Percentiles rank a stretch among this genome's conserved stretches.
Evolutionary conservation across 352 stramenopile species (phyloP).

Genomic region (Proteromonas lacertae): DNA sequence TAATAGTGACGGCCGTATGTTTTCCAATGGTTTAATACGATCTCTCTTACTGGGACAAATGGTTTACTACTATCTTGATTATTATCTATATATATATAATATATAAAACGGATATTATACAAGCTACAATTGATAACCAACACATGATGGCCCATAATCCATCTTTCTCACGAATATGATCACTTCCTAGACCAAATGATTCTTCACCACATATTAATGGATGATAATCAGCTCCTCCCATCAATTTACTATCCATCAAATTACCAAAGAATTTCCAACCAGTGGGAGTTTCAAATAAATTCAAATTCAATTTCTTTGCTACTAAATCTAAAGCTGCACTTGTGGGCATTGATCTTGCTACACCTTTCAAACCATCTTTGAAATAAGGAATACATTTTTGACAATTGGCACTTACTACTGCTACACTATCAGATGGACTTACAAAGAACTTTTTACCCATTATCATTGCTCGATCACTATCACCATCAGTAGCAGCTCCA

Average conservation of each 20-base stretch:
- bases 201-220: conserved; percentile 97
- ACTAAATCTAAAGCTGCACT: conserved; percentile 86
- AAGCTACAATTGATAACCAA: conserved; percentile 86
- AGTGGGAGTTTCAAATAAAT: conserved; percentile 92
- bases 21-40: conserved; percentile 75
- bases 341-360: conserved; percentile 90
- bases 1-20: conserved; percentile 98
- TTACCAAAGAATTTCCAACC: conserved; percentile 99
- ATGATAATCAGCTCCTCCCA: conserved; percentile 68
- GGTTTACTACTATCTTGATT: conserved; percentile 12
- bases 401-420: conserved; percentile 86
- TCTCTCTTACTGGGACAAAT: conserved; percentile 78
- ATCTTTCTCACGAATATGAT: conserved; percentile 99
- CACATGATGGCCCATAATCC: conserved; percentile 91
- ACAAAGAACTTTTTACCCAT: conserved; percentile 94
- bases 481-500: conserved; percentile 82
- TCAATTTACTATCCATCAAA: conserved; percentile 89
- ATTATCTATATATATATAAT: neutral
- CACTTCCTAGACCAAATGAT: conserved; percentile 83
- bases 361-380: conserved; percentile 62
- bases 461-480: conserved; percentile 99
- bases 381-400: conserved; percentile 94
- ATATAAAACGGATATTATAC: neutral
- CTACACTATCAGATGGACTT: conserved; percentile 79
- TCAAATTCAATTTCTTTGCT: conserved; percentile 64